Percentiles rank a stretch among this genome's conserved stretches.
These are phyloP conservation scores for Polyporus tsugae DNA, from an alignment of 1,284 basidiomycete species.

Conservation along the genomic window DNA sequence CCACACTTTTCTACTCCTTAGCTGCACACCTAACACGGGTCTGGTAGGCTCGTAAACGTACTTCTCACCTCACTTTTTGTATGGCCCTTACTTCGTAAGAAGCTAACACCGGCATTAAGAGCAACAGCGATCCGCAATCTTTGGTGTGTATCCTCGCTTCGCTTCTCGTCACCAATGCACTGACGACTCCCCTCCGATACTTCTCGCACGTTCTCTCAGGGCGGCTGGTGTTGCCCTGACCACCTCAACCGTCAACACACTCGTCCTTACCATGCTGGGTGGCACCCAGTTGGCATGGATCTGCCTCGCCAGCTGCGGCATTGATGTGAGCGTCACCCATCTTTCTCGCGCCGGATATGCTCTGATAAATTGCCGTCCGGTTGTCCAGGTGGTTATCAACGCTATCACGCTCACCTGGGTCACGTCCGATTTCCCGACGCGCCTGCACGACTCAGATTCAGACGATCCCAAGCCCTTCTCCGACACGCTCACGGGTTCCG, in stretches of 20 bases:
- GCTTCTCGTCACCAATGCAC: not conserved
- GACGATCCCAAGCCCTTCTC: slow-evolving; percentile 7
- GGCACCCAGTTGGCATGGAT: slow-evolving; percentile 62
- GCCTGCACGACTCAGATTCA: not conserved
- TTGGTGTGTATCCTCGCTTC: slow-evolving; percentile 39
- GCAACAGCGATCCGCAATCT: slow-evolving; percentile 51
- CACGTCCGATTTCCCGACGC: slow-evolving; percentile 26
- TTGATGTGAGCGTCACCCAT: slow-evolving; percentile 46
- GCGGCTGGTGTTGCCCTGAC: slow-evolving; percentile 55
- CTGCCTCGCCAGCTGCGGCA: slow-evolving; percentile 59
- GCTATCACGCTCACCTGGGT: slow-evolving; percentile 40
- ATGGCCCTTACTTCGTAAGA: slow-evolving; percentile 50
- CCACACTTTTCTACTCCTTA: not conserved
- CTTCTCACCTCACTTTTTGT: slow-evolving; percentile 56
- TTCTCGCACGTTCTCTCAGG: slow-evolving; percentile 32
- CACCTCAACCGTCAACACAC: slow-evolving; percentile 55
- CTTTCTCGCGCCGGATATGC: not conserved
- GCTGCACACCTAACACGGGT: not conserved
- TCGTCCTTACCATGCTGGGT: slow-evolving; percentile 55
- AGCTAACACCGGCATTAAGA: slow-evolving; percentile 44
- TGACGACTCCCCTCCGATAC: not conserved
- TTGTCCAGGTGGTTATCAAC: slow-evolving; percentile 33
- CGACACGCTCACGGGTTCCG: slow-evolving; percentile 15
- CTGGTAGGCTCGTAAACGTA: slow-evolving; percentile 48
- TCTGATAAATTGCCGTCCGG: not conserved